Evolutionary conservation across 2,329 filamentous ascomycete genomes (phyloP), one percentile per base, ranked within the genome.

Genomic region (Aspergillus hiratsukae): DNA sequence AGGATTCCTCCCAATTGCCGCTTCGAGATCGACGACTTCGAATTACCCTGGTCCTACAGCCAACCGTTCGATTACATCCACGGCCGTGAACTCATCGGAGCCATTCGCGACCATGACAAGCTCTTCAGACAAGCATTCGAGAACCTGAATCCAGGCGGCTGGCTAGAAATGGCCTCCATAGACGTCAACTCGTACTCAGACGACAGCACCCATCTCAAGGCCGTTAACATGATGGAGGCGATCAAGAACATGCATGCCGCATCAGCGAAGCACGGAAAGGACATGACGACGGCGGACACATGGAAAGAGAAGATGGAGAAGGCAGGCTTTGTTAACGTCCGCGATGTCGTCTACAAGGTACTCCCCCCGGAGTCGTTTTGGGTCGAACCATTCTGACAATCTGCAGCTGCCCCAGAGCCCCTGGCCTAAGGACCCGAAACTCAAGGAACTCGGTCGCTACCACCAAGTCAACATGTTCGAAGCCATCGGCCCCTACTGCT

Each of bases 151-250:
- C 68, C 67, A 3, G 61, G 61, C 8, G 69, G 69, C 21, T 71
- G 63, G 58, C 60, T 70, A 25, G 69, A 71, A 51, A 65, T 71
- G 21, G 56, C 91, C 9, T 87, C 83, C 14, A 87, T 97, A 54
- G 92, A 97, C 72, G 88, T 96, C 70, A 96, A 96, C 72, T 96
- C 92, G 0, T 92, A 96, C 72, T 96, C 91, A 21, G 69, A 71
- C n/a, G 68, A 72, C 49, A 63, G 45, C 1, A 71, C 68, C 6
- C 68, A 71, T 49, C 57, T 66, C 11, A 57, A 60, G 5, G 69
- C 69, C 19, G 61, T 55, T 3, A 61, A 55, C 17, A 25, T 71
- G 14, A 48, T 66, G 1, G 60, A 71, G 25, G 62, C 59, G 29
- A 60, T 66, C 19, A 58, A 66, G 21, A 63, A 76, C 3, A 65